These are phyloP conservation scores for Cryptosporidium bovis DNA, from an alignment of 169 alveolate genomes.

Conservation along the genomic window DNA sequence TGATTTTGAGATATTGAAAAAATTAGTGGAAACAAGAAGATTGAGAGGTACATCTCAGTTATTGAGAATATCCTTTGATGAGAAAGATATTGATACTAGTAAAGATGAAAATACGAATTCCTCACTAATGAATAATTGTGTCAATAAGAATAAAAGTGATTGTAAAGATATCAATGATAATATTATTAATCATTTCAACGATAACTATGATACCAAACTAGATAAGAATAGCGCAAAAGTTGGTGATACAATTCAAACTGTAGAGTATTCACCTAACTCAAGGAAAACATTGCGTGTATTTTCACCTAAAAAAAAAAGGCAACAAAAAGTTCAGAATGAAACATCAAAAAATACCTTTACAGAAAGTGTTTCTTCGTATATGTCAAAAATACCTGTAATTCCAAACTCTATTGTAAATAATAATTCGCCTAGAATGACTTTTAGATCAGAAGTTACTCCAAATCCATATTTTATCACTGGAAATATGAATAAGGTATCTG, in stretches of 20 bases:
- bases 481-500: not conserved
- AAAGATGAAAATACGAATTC: not conserved
- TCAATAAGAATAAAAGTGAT: not conserved
- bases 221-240: too few relatives aligned
- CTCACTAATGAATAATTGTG: not conserved
- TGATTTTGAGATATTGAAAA: constrained; percentile 32
- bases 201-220: not conserved
- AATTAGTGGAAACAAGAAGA: constrained; percentile 73
- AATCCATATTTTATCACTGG: constrained; percentile 3
- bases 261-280: not conserved
- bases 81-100: not conserved
- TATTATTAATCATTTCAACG: not conserved
- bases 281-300: constrained; percentile 9
- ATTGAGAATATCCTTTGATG: constrained; percentile 55
- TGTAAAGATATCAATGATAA: not conserved
- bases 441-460: constrained; percentile 30
- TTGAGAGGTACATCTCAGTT: constrained; percentile 66
- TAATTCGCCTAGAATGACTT: constrained; percentile 36
- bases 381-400: constrained; percentile 19
- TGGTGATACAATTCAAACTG: too few relatives aligned
- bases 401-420: not conserved
- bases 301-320: not conserved
- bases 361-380: constrained; percentile 53
- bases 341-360: not conserved
- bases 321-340: not conserved